Percentiles rank a stretch among this genome's conserved stretches.
phyloP scores from a whole-genome alignment of 176 grass and related monocot genomes.

The Elaeis guineensis region DNA sequence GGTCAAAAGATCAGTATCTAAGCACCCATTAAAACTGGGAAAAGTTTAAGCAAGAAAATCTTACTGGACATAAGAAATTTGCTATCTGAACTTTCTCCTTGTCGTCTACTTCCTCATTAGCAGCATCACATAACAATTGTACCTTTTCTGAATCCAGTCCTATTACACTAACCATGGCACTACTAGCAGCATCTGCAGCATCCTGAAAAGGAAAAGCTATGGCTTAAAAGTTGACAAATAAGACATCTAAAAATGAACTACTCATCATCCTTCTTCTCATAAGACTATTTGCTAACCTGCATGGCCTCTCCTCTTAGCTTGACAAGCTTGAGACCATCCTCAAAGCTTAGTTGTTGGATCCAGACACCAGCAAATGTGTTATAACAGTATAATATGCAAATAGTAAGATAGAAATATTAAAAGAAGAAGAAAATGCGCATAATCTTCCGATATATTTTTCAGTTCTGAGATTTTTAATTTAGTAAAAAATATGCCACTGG shows the following conservation, averaged over 20 bases:
- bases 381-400: too few relatives aligned
- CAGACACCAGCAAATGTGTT: background rate
- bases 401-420: too few relatives aligned
- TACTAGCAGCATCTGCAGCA: constrained; percentile 73
- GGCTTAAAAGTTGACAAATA: too few relatives aligned
- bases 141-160: constrained; percentile 98
- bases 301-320: constrained; percentile 98
- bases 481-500: too few relatives aligned
- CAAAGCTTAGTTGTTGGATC: constrained; percentile 44
- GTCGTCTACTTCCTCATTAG: constrained; percentile 79
- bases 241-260: background rate
- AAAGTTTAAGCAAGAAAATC: constrained; percentile 6
- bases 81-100: constrained; percentile 80
- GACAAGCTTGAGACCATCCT: constrained; percentile 98
- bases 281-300: constrained; percentile 47
- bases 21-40: too few relatives aligned
- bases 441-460: too few relatives aligned
- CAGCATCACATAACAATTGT: constrained; percentile 80
- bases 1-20: too few relatives aligned
- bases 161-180: constrained; percentile 95
- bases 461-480: too few relatives aligned
- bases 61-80: constrained; percentile 90
- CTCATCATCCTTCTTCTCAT: background rate
- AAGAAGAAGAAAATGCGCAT: too few relatives aligned
- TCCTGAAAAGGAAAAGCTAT: constrained; percentile 42